Evolutionary conservation across 495 filamentous ascomycete genomes (phyloP).

Genomic region (Xylaria bambusicola): DNA sequence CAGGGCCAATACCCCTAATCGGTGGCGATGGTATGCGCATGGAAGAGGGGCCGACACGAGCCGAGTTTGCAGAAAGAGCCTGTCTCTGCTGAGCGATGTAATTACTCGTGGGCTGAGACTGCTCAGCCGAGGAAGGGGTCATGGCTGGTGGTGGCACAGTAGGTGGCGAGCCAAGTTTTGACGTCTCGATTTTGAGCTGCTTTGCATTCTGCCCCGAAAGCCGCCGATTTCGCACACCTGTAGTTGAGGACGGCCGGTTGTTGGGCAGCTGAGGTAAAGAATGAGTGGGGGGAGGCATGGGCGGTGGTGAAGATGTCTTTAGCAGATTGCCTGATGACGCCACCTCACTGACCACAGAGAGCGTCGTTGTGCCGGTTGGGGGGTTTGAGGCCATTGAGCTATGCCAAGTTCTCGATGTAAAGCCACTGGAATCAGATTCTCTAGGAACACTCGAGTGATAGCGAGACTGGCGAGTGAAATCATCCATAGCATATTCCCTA

Average conservation of each 20-base stretch:
- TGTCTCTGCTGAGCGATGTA: slow-evolving; percentile 50
- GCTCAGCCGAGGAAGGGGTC: slow-evolving; percentile 43
- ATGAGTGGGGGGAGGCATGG: slow-evolving; percentile 47
- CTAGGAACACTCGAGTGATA: slow-evolving; percentile 70
- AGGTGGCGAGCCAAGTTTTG: slow-evolving; percentile 46
- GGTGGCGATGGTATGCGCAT: slow-evolving; percentile 38
- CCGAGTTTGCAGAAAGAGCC: slow-evolving; percentile 44
- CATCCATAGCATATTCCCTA: slow-evolving; percentile 80
- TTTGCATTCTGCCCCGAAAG: slow-evolving; percentile 77
- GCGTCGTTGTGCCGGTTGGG: slow-evolving; percentile 67
- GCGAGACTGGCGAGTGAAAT: slow-evolving; percentile 59
- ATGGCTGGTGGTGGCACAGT: slow-evolving; percentile 33
- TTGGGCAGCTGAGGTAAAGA: slow-evolving; percentile 42
- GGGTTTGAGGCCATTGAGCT: slow-evolving; percentile 81
- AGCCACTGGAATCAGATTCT: slow-evolving; percentile 84
- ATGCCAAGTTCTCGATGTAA: slow-evolving; percentile 83
- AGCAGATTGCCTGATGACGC: slow-evolving; percentile 31
- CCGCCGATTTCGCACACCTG: slow-evolving; percentile 75
- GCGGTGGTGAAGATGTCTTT: slow-evolving; percentile 34
- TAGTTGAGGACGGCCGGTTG: slow-evolving; percentile 40
- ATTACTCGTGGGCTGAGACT: slow-evolving; percentile 43
- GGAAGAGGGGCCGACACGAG: slow-evolving; percentile 33
- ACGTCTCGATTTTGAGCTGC: slow-evolving; percentile 89
- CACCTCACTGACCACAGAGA: slow-evolving; percentile 79
- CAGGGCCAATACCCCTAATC: slow-evolving; percentile 28